Evolutionary conservation across 129 eudicot species (phyloP), one percentile per base, ranked within the genome.

Genomic region (Artemisia argyi): DNA sequence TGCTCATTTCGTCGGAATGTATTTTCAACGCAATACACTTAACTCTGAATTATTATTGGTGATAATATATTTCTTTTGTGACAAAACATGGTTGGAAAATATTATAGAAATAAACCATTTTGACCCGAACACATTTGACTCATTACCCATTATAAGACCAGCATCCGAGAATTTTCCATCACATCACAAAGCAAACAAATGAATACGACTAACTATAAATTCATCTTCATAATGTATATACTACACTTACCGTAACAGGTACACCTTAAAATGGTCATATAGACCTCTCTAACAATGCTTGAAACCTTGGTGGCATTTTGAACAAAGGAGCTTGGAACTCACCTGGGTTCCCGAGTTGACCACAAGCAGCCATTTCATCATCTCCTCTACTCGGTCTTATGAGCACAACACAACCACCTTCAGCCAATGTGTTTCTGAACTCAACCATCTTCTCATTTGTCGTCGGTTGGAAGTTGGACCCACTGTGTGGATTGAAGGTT

Each of bases 291-390:
- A 89, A 26, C 20, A 79, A 82, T 4, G 82, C 69, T 72, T 75
- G 96, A 76, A 94, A 94, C 62, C 80, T 87, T 18, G 86, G 78
- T 18, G 98, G 97, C 73, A 90, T 93, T 58, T 89, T 81, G 10
- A 90, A 83, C 81, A 90, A 67, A 57, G 97, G 98, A 59, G 90
- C 96, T 83, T 86, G 97, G 54, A 90, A 60, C 24, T 90, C 97
- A 26, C 91, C 96, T 0, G 91, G 97, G 62, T 80, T 81, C 18
- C 98, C 97, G 1, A 94, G 89, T 85, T 94, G 97, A 80, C 97
- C 97, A 57, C 97, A 90, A 7, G 97, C 98, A 56, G 97, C 97
- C 98, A 94, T 94, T 60, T 90, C 85, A 83, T 94, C 97, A 69
- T 90, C 97, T 42, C 98, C 98, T 81, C 98, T 76, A 74, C 97